Evolutionary conservation across 2,329 filamentous ascomycete genomes (phyloP).

Genomic region (Fusarium circinatum): DNA sequence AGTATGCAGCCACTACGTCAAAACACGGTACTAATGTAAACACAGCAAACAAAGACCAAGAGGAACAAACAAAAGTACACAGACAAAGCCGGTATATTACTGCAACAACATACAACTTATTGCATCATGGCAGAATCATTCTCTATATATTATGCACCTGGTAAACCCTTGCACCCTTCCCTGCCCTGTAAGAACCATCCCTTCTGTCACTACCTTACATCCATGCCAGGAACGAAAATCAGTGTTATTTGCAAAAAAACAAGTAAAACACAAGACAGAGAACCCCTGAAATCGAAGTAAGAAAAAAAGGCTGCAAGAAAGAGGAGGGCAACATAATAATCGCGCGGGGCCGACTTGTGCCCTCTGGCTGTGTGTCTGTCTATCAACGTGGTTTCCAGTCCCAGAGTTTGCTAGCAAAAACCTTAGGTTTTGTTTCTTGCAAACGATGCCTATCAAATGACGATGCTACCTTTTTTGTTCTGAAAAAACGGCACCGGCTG

Average conservation of each 20-base stretch:
- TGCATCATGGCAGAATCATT: constrained; percentile 42
- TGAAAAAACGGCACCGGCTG: constrained; percentile 44
- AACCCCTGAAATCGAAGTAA: constrained; percentile 37
- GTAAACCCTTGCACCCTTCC: constrained; percentile 40
- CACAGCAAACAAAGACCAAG: background rate
- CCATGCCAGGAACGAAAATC: constrained; percentile 39
- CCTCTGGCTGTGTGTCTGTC: constrained; percentile 46
- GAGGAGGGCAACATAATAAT: constrained; percentile 40
- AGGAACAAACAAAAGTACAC: background rate
- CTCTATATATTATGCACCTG: constrained; percentile 46
- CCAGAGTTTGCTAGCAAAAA: constrained; percentile 40
- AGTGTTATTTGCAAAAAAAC: constrained; percentile 25
- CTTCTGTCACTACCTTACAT: constrained; percentile 42
- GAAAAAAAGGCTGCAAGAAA: constrained; percentile 39
- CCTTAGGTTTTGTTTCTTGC: constrained; percentile 34
- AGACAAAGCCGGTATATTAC: background rate
- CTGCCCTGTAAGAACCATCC: constrained; percentile 37
- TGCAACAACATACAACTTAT: constrained; percentile 14
- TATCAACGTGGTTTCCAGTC: constrained; percentile 43
- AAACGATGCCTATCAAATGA: constrained; percentile 45
- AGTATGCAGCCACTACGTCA: background rate
- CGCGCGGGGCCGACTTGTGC: constrained; percentile 39
- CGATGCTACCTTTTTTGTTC: constrained; percentile 39
- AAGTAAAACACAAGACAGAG: constrained; percentile 32
- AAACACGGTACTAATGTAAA: background rate